Evolutionary conservation across 1,284 basidiomycete species (phyloP), one percentile per base, ranked within the genome.

Genomic region (Athelia psychrophila): DNA sequence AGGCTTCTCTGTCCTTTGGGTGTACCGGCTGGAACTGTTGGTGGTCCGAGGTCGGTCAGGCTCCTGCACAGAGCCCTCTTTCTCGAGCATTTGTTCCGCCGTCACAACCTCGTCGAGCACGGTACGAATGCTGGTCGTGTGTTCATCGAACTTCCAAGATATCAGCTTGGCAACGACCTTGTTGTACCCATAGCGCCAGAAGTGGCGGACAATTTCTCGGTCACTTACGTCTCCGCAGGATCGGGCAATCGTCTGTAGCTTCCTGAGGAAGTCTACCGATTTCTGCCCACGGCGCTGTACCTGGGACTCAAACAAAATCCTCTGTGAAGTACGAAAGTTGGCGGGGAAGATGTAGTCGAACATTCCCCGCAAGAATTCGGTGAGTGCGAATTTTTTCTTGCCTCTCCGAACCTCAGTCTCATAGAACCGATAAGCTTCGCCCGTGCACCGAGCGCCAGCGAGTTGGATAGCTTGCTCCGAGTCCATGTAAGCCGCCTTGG

Each of bases 261-360:
- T 3, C 0, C 33, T 0, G 0, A 55, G 13, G 13, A 45, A 53
- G 3, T 55, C 51, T 1, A 25, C 6, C 0, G 51, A 44, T 0
- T 36, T 23, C 4, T 27, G 22, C 2, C 1, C 1, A n/a, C n/a
- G n/a, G 0, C 48, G 51, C 16, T 55, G 51, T 2, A 12, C 6
- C 12, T 51, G 50, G 0, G 23, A 18, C 0, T 48, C 18, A 18
- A 55, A 53, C 13, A 35, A 30, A 6, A 50, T 36, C 3, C 35
- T 2, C 33, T 54, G 53, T n/a, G 46, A 47, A 50, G 49, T 52
- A 2, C 24, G 47, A 38, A 52, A 52, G n/a, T 54, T 46, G 9
- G 48, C 30, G 0, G 53, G 53, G 33, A 54, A 54, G 0, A 49
- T 5, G 24, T 54, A 49, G 27, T 54, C 42, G 12, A 54, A 54